Conservation (phyloP, 306 rosid genomes). For the Cucurbita moschata region DNA sequence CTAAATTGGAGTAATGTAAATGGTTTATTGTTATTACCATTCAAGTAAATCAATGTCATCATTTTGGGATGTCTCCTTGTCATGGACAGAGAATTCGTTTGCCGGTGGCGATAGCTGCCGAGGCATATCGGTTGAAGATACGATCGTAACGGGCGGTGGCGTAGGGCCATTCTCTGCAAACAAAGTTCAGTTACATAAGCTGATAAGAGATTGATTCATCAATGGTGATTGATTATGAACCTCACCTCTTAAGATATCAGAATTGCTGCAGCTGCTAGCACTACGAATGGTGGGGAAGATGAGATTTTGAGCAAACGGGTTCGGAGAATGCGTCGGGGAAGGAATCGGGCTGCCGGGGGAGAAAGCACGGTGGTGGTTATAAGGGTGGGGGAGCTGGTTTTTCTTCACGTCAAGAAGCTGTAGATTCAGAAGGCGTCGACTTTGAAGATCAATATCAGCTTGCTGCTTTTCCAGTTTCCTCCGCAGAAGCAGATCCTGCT, state of each 20-base stretch:
- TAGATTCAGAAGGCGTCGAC: conserved; percentile 64
- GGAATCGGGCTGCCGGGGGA: conserved; percentile 63
- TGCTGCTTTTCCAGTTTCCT: conserved; percentile 88
- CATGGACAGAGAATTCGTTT: conserved; percentile 27
- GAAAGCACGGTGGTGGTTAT: conserved; percentile 42
- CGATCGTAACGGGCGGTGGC: neutral
- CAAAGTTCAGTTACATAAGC: neutral
- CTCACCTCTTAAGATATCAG: neutral
- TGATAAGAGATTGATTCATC: neutral
- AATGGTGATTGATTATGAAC: neutral
- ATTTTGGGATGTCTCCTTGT: conserved; percentile 34
- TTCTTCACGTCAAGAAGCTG: conserved; percentile 90
- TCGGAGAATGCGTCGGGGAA: conserved; percentile 63
- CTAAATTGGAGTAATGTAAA: too few species aligned
- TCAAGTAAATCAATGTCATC: conserved; percentile 50
- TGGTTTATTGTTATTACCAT: conserved; percentile 25
- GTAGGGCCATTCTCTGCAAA: conserved; percentile 34
- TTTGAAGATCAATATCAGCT: conserved; percentile 83
- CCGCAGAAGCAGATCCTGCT: conserved; percentile 74
- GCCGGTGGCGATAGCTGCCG: conserved; percentile 14
- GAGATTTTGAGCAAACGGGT: conserved; percentile 33
- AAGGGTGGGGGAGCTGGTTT: conserved; percentile 15
- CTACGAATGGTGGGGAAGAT: conserved; percentile 31
- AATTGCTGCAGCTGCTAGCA: conserved; percentile 5
- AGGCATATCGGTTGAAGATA: conserved; percentile 21